A percentile compares a stretch with the other conserved stretches of the same genome.
Conservation (phyloP, 2,329 filamentous ascomycete species). For the Thielaviopsis ethacetica region DNA sequence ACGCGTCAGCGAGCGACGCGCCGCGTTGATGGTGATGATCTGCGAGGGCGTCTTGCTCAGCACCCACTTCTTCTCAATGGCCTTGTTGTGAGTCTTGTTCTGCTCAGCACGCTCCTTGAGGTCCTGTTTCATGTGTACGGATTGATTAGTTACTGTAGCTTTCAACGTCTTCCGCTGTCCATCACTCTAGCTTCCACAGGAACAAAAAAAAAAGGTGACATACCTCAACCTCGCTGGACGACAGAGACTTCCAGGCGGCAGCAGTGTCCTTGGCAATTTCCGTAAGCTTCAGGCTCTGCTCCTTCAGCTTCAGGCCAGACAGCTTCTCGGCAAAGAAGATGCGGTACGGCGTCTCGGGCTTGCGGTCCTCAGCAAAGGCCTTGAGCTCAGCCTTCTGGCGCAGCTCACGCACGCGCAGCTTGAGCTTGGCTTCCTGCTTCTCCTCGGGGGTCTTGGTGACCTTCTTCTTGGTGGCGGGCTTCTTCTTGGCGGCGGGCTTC, state of each 20-base stretch:
- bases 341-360: slow-evolving; percentile 20
- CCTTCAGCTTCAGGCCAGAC: slow-evolving; percentile 14
- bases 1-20: slow-evolving; percentile 26
- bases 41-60: slow-evolving; percentile 23
- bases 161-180: not conserved
- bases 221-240: slow-evolving; percentile 28
- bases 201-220: slow-evolving; percentile 13
- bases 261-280: slow-evolving; percentile 17
- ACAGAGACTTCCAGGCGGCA: slow-evolving; percentile 24
- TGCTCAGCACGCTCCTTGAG: slow-evolving; percentile 20
- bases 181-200: not conserved
- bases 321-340: slow-evolving; percentile 22
- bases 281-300: slow-evolving; percentile 7
- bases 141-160: not conserved
- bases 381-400: slow-evolving; percentile 12
- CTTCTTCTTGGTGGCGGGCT: slow-evolving; percentile 15
- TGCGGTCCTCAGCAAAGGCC: slow-evolving; percentile 22
- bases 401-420: slow-evolving; percentile 14
- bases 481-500: slow-evolving; percentile 13
- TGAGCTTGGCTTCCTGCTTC: slow-evolving; percentile 17
- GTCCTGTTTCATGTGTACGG: slow-evolving; percentile 16
- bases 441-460: slow-evolving; percentile 13
- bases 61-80: slow-evolving; percentile 31
- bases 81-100: slow-evolving; percentile 27
- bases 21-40: slow-evolving; percentile 30